phyloP scores from a whole-genome alignment of 2,329 filamentous ascomycete genomes.

The Pseudogymnoascus sp. region DNA sequence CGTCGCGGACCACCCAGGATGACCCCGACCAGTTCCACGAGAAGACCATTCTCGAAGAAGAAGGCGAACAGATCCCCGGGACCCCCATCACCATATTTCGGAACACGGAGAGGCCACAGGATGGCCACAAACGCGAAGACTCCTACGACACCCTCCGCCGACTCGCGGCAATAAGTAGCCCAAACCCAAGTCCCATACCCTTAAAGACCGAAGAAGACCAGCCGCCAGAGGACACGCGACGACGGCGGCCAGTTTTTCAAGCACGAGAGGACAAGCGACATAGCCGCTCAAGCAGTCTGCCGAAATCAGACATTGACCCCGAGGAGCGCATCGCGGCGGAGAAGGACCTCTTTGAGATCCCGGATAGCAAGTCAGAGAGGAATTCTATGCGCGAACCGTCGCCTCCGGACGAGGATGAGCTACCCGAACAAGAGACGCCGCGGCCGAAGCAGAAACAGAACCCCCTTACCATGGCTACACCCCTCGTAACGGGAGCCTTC shows the following conservation, averaged over 20 bases:
- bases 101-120: background rate
- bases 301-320: slow-evolving; percentile 21
- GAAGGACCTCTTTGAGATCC: slow-evolving; percentile 21
- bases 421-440: slow-evolving; percentile 17
- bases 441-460: slow-evolving; percentile 14
- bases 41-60: slow-evolving; percentile 20
- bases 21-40: slow-evolving; percentile 13
- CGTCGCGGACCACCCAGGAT: slow-evolving; percentile 5
- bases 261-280: slow-evolving; percentile 14
- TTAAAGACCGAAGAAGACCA: background rate
- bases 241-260: slow-evolving; percentile 10
- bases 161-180: slow-evolving; percentile 14
- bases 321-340: slow-evolving; percentile 23
- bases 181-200: slow-evolving; percentile 11
- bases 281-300: slow-evolving; percentile 14
- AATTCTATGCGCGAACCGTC: slow-evolving; percentile 17
- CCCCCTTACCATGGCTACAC: slow-evolving; percentile 22
- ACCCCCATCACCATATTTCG: slow-evolving; percentile 19
- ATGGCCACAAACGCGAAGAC: slow-evolving; percentile 10
- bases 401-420: slow-evolving; percentile 16
- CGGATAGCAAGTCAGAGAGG: slow-evolving; percentile 20
- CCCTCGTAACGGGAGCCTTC: slow-evolving; percentile 24
- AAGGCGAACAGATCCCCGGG: slow-evolving; percentile 18
- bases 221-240: slow-evolving; percentile 6
- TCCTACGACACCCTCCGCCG: slow-evolving; percentile 15